Conservation (phyloP, 495 filamentous ascomycete species). For the Aspergillus sparsus region DNA sequence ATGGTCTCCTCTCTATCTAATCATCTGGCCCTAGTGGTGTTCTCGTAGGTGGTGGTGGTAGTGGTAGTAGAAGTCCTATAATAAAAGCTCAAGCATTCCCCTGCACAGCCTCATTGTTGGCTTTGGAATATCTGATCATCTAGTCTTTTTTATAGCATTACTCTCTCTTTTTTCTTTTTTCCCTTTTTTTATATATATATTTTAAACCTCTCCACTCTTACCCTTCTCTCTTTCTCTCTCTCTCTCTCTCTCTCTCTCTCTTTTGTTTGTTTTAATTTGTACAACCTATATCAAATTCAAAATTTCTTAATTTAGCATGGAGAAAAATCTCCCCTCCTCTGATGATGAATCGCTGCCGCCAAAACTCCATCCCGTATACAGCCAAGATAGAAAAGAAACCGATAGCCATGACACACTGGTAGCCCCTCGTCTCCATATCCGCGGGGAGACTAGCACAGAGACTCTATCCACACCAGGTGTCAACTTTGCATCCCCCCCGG, state of each 20-base stretch:
- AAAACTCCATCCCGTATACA: background rate
- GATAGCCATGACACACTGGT: slow-evolving; percentile 15
- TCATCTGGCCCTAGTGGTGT: too few species aligned
- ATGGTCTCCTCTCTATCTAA: background rate
- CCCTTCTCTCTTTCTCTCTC: too few species aligned
- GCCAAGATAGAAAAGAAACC: slow-evolving; percentile 7
- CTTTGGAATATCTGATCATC: background rate
- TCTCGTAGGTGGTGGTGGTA: too few species aligned
- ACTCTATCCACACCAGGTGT: slow-evolving; percentile 11
- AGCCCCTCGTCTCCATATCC: slow-evolving; percentile 4
- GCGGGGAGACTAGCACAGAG: slow-evolving; percentile 18
- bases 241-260: too few species aligned
- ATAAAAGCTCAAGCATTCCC: too few species aligned
- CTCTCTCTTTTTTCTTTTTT: background rate
- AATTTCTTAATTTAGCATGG: background rate
- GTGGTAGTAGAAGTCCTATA: too few species aligned
- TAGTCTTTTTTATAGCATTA: background rate
- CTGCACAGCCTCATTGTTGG: background rate
- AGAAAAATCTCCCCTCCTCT: slow-evolving; percentile 1
- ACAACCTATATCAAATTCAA: too few species aligned
- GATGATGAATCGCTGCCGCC: slow-evolving; percentile 3
- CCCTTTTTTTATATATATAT: background rate
- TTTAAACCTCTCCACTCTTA: background rate
- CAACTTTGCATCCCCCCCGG: slow-evolving; percentile 1
- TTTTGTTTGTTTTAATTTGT: too few species aligned